Conservation (phyloP, 495 filamentous ascomycete species). For the Barbatosphaeria neglecta region DNA sequence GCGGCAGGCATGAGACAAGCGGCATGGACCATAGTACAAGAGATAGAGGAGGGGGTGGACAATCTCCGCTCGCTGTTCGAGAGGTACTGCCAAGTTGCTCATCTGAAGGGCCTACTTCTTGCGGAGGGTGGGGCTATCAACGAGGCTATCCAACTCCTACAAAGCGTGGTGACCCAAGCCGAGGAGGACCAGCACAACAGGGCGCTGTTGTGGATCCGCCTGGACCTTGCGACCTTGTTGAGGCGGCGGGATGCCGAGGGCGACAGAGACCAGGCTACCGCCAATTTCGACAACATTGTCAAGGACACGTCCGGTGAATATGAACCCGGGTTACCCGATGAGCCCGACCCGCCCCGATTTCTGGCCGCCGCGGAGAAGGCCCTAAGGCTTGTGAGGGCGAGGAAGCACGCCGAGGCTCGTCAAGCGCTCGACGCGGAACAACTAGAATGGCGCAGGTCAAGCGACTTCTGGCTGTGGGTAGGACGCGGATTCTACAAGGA, state of each 20-base stretch:
- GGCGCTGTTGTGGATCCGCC: conserved; percentile 1
- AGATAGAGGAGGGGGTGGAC: background rate
- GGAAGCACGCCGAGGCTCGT: background rate
- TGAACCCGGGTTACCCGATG: background rate
- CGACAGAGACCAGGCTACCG: background rate
- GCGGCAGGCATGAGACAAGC: background rate
- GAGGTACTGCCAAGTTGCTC: conserved; percentile 3
- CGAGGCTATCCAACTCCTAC: conserved; percentile 1
- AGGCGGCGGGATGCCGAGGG: background rate
- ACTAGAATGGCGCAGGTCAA: background rate
- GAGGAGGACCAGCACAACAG: conserved; percentile 1
- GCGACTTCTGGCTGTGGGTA: background rate
- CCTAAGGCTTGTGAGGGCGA: background rate
- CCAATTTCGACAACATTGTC: conserved; percentile 1
- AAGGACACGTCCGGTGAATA: background rate
- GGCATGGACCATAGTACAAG: background rate
- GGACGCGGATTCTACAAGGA: background rate
- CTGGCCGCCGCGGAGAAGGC: conserved; percentile 1
- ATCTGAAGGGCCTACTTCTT: background rate
- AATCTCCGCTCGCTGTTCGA: background rate
- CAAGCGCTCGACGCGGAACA: background rate
- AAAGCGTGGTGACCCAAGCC: background rate
- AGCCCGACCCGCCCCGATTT: conserved; percentile 1
- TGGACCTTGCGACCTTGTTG: conserved; percentile 4
- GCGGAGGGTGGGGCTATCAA: background rate